Base-by-base conservation (phyloP, 2,329 filamentous ascomycete genomes). In the Myrmaecium sp. region DNA sequence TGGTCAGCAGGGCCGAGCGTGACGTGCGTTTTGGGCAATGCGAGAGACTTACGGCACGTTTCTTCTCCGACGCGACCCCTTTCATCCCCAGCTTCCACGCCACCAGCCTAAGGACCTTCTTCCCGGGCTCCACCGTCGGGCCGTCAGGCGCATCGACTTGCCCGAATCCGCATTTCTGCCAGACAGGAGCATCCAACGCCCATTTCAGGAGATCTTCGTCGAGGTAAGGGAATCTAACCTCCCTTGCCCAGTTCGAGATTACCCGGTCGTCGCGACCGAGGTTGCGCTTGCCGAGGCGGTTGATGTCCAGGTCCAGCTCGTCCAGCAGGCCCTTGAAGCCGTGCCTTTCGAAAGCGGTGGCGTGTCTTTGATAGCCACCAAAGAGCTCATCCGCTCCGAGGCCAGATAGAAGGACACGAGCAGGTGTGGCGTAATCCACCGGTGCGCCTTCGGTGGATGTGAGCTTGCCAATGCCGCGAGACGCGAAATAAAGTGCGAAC, bases 361-460 rank as follows among this genome's bases (percentile, higher is more conserved):
- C 67, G 42, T 98, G 89, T 5, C 91, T 72, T 6, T 71, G 73
- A 47, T 98, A 98, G 5, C 89, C 89, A 10, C 80, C 89, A 46
- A 98, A 95, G 1, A 98, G 67, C 53, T 98, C 89, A 44, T 98
- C 89, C 2, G 91, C 91, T 2, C 91, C 89, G 2, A 98, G 66
- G 0, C 89, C 91, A 0, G 89, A 95, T 1, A 98, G 61, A 1
- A 98, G 65, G 0, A 94, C 81, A 17, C 82, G 72, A 1, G 84
- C 80, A 1, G 72, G 58, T 0, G 80, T 83, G 6, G 55, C 62
- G 43, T 83, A 84, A 0, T 47, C 37, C 3, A 61, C 56, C 11
- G 48, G 36, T n/a, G n/a, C n/a, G n/a, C n/a, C n/a, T n/a, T n/a
- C n/a, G n/a, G n/a, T n/a, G n/a, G n/a, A n/a, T n/a, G n/a, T n/a